Conservation (phyloP, 805 yeast genomes). For the Starmerella geochares region DNA sequence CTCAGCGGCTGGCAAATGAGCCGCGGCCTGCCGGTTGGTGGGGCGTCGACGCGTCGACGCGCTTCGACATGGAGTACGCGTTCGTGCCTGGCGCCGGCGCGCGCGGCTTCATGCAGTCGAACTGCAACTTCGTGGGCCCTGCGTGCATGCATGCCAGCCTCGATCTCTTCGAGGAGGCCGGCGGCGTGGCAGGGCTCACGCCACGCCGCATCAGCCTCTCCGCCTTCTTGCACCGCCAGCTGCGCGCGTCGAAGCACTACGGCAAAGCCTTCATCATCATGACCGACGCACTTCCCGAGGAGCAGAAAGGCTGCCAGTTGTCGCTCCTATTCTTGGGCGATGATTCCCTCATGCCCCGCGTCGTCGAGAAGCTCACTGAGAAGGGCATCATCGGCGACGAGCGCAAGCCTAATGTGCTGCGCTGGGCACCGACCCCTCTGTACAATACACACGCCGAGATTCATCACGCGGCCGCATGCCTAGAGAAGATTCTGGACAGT, state of each 20-base stretch:
- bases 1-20: slow-evolving; percentile 22
- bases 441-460: slow-evolving; percentile 71
- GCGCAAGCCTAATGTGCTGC: slow-evolving; percentile 78
- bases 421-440: slow-evolving; percentile 78
- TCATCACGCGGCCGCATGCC: slow-evolving; percentile 35
- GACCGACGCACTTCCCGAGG: slow-evolving; percentile 49
- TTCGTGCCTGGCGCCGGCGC: slow-evolving; percentile 83
- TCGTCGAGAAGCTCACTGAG: slow-evolving; percentile 40
- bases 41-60: slow-evolving; percentile 64
- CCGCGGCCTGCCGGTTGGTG: slow-evolving; percentile 95
- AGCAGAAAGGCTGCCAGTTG: slow-evolving; percentile 70
- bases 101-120: slow-evolving; percentile 77
- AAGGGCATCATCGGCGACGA: slow-evolving; percentile 75
- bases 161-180: slow-evolving; percentile 45
- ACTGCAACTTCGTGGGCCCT: slow-evolving; percentile 79
- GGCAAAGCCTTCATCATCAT: slow-evolving; percentile 47
- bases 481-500: slow-evolving; percentile 33
- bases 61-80: slow-evolving; percentile 70
- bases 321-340: slow-evolving; percentile 50
- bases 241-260: slow-evolving; percentile 42
- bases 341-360: slow-evolving; percentile 45
- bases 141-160: slow-evolving; percentile 62
- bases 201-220: slow-evolving; percentile 51
- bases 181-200: slow-evolving; percentile 54
- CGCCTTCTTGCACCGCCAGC: slow-evolving; percentile 40